phyloP scores from a whole-genome alignment of 2,329 filamentous ascomycete species.

The Trichoderma oligosporum region DNA sequence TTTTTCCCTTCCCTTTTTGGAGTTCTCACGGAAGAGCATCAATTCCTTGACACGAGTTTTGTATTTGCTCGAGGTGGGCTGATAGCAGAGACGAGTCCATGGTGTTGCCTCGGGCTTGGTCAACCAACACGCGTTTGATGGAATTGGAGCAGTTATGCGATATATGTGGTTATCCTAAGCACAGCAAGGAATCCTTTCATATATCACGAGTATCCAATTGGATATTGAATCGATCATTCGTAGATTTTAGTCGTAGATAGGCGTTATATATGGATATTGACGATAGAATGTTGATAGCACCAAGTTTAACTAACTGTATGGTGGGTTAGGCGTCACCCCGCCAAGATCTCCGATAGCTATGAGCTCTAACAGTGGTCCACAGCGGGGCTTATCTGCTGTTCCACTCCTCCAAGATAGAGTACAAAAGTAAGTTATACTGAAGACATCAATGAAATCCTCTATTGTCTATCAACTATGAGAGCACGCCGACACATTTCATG shows the following conservation, averaged over 20 bases:
- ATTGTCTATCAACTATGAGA: conserved; percentile 6
- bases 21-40: conserved; percentile 68
- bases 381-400: conserved; percentile 15
- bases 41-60: conserved; percentile 71
- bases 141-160: not conserved
- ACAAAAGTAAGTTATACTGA: not conserved
- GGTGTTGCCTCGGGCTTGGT: not conserved
- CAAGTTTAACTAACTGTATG: not conserved
- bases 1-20: not conserved
- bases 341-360: conserved; percentile 10
- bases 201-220: not conserved
- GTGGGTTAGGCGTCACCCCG: not conserved
- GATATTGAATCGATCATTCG: too few species aligned
- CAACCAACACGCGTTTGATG: not conserved
- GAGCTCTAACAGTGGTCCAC: conserved; percentile 7
- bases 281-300: not conserved
- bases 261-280: not conserved
- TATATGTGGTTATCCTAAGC: not conserved
- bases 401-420: not conserved
- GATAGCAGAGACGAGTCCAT: conserved; percentile 50
- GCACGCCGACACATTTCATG: not conserved
- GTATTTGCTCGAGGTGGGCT: conserved; percentile 72
- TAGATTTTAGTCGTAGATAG: too few species aligned
- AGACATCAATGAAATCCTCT: conserved; percentile 1
- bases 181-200: too few species aligned